These are phyloP conservation scores for Mycena floridula DNA, from an alignment of 768 basidiomycete species.

Conservation along the genomic window DNA sequence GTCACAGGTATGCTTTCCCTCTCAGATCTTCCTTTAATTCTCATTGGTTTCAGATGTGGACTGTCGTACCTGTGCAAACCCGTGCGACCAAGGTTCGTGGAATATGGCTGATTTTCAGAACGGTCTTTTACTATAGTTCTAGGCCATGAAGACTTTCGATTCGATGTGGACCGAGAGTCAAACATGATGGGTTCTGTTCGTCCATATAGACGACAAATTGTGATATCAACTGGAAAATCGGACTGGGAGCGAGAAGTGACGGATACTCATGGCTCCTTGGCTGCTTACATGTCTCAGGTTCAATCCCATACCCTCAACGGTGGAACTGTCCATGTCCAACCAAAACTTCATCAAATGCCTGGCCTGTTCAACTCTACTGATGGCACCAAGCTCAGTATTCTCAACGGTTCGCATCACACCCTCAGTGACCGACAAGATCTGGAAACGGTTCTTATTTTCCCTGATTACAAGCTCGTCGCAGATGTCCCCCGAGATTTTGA, in stretches of 20 bases:
- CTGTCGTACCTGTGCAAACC: slow-evolving; percentile 71
- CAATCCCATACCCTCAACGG: slow-evolving; percentile 12
- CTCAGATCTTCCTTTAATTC: no score
- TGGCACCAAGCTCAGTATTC: slow-evolving; percentile 54
- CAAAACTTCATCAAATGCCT: slow-evolving; percentile 20
- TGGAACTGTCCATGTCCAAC: slow-evolving; percentile 19
- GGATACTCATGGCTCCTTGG: slow-evolving; percentile 63
- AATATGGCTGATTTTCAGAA: no score
- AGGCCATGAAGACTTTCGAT: slow-evolving; percentile 75
- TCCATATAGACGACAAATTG: slow-evolving; percentile 71
- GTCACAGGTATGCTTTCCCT: no score
- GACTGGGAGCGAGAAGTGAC: slow-evolving; percentile 87
- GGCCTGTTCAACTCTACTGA: slow-evolving; percentile 58
- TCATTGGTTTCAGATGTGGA: no score
- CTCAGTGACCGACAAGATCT: slow-evolving; percentile 55
- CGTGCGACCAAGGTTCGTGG: slow-evolving; percentile 78
- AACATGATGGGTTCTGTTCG: slow-evolving; percentile 84
- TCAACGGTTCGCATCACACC: slow-evolving; percentile 80
- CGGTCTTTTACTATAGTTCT: no score
- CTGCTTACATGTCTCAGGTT: slow-evolving; percentile 41
- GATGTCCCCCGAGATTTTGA: slow-evolving; percentile 57
- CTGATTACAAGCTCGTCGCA: slow-evolving; percentile 83
- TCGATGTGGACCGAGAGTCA: slow-evolving; percentile 74
- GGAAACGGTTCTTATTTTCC: slow-evolving; percentile 84
- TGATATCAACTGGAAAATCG: slow-evolving; percentile 85